Evolutionary conservation across 2,329 filamentous ascomycete species (phyloP).

Genomic region (Microdochium paspali): DNA sequence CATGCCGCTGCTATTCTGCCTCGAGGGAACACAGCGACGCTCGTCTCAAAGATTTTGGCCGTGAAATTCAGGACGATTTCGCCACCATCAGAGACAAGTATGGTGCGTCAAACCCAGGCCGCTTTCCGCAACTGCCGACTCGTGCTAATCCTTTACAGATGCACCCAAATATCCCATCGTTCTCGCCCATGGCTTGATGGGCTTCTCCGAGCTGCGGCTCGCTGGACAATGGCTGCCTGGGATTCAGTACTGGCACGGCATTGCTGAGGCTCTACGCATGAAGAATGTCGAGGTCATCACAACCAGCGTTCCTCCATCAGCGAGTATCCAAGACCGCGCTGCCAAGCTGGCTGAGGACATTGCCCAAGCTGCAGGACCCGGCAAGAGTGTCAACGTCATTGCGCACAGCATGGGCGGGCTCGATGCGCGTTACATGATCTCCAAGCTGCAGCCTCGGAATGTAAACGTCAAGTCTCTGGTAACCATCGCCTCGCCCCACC

Average conservation of each 20-base stretch:
- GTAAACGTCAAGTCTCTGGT: conserved; percentile 41
- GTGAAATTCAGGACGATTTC: conserved; percentile 35
- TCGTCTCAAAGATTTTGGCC: conserved; percentile 28
- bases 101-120: conserved; percentile 18
- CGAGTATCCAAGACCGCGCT: conserved; percentile 51
- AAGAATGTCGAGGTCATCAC: conserved; percentile 48
- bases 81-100: conserved; percentile 33
- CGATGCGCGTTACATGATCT: conserved; percentile 57
- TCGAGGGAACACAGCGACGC: conserved; percentile 20
- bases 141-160: conserved; percentile 21
- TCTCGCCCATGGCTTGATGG: conserved; percentile 55
- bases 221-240: conserved; percentile 38
- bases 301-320: conserved; percentile 51
- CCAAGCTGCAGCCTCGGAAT: conserved; percentile 36
- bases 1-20: background rate
- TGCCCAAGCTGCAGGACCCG: conserved; percentile 26
- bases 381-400: conserved; percentile 64
- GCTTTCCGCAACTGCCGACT: background rate
- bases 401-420: conserved; percentile 61
- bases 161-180: conserved; percentile 53
- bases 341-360: conserved; percentile 47
- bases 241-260: conserved; percentile 57
- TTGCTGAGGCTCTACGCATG: conserved; percentile 44
- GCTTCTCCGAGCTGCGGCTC: conserved; percentile 49
- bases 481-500: conserved; percentile 46